phyloP scores from a whole-genome alignment of 441 rosid species.

The Metrosideros polymorpha region DNA sequence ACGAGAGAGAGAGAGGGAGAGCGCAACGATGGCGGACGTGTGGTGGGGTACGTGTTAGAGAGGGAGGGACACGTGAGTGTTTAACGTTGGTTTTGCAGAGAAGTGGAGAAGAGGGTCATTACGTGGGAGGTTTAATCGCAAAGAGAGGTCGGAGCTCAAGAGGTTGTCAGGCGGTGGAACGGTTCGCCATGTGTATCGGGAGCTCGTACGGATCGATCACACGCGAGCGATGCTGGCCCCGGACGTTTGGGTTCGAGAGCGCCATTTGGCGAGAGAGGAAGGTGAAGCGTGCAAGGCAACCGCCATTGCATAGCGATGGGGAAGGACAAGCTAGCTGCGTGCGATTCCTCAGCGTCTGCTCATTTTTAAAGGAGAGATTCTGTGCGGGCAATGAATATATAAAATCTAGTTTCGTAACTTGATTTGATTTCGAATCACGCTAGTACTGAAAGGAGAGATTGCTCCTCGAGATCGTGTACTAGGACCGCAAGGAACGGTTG shows the following conservation, averaged over 20 bases:
- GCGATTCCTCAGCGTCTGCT: too few species aligned
- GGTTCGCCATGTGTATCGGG: not conserved
- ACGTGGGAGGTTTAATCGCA: not conserved
- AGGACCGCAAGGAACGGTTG: too few species aligned
- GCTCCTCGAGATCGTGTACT: too few species aligned
- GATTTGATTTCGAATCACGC: too few species aligned
- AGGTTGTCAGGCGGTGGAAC: not conserved
- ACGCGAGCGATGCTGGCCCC: not conserved
- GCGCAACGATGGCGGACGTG: too few species aligned
- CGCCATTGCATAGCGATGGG: too few species aligned
- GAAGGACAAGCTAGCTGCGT: not conserved
- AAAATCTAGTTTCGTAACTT: too few species aligned
- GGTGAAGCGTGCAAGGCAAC: not conserved
- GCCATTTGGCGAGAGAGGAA: not conserved
- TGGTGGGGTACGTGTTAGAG: too few species aligned
- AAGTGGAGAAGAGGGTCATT: not conserved
- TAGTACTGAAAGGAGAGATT: too few species aligned
- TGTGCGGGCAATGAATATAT: too few species aligned
- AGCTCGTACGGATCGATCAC: not conserved
- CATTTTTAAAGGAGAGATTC: too few species aligned
- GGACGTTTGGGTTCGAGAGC: not conserved
- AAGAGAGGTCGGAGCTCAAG: not conserved
- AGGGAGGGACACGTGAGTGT: too few species aligned
- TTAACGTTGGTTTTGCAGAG: not conserved
- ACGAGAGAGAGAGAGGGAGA: not conserved